A percentile compares a stretch with the other conserved stretches of the same genome.
Evolutionary conservation across 192 early-diverging fungal species (phyloP).

Genomic region (Podila epicladia): DNA sequence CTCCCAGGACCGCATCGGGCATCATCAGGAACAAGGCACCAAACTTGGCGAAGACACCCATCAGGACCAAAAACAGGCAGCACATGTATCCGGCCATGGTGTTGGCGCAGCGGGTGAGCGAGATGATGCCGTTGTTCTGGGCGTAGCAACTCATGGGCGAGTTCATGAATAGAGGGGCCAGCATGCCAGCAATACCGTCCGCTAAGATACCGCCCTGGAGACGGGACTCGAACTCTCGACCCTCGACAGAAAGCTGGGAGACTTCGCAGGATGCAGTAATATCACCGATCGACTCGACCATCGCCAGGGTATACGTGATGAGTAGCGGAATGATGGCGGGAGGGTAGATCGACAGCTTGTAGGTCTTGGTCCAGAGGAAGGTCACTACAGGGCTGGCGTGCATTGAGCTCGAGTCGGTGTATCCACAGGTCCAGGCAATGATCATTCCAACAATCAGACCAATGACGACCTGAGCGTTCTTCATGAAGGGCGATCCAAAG

Average conservation of each 20-base stretch:
- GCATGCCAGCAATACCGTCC: constrained; percentile 54
- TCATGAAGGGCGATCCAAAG: constrained; percentile 66
- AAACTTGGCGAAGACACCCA: constrained; percentile 63
- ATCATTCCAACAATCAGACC: constrained; percentile 62
- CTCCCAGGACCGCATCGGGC: constrained; percentile 59
- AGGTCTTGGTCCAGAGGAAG: constrained; percentile 63
- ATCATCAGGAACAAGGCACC: constrained; percentile 58
- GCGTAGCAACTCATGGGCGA: constrained; percentile 65
- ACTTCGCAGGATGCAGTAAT: constrained; percentile 66
- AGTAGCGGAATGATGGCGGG: constrained; percentile 61
- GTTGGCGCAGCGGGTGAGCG: constrained; percentile 64
- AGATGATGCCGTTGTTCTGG: constrained; percentile 68
- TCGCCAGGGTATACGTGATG: constrained; percentile 55
- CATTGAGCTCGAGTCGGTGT: constrained; percentile 54
- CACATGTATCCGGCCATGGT: constrained; percentile 63
- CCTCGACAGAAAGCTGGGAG: constrained; percentile 59
- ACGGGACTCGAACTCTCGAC: constrained; percentile 62
- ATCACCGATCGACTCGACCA: constrained; percentile 62
- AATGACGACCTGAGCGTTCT: constrained; percentile 61
- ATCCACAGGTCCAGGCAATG: constrained; percentile 59
- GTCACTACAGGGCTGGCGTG: constrained; percentile 57
- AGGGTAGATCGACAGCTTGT: constrained; percentile 54
- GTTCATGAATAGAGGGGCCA: constrained; percentile 56
- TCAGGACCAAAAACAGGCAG: constrained; percentile 60
- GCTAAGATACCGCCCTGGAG: constrained; percentile 63